phyloP scores from a whole-genome alignment of 164 flowering plant species.

The Kingdonia uniflora region DNA sequence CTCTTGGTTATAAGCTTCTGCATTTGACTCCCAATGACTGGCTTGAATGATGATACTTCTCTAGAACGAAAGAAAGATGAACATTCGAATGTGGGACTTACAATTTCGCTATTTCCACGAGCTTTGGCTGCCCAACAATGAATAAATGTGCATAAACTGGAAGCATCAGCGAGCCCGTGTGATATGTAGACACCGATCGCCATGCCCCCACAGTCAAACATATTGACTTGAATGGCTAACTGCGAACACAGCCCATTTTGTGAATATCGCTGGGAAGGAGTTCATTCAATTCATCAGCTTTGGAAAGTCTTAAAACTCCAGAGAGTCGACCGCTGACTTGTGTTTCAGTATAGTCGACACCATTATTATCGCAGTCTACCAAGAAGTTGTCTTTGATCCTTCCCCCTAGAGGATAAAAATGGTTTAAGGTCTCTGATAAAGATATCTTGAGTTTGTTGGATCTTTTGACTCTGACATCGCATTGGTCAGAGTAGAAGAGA shows the following conservation, averaged over 20 bases:
- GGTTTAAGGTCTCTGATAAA: too few relatives aligned
- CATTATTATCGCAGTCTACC: too few relatives aligned
- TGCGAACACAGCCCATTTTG: not conserved
- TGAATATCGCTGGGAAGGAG: too few relatives aligned
- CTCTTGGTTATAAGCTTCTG: slow-evolving; percentile 23
- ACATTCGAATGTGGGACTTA: slow-evolving; percentile 4
- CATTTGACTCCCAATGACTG: not conserved
- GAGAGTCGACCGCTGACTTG: too few relatives aligned
- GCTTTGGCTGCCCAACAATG: slow-evolving; percentile 17
- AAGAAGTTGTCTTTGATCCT: too few relatives aligned
- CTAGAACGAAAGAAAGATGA: slow-evolving; percentile 7
- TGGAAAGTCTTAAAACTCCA: too few relatives aligned
- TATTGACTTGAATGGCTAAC: slow-evolving; percentile 17
- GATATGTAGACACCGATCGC: slow-evolving; percentile 15
- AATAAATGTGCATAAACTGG: slow-evolving; percentile 8
- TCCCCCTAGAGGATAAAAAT: too few relatives aligned
- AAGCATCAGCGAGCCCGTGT: slow-evolving; percentile 18
- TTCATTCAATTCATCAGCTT: too few relatives aligned
- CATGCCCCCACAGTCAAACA: slow-evolving; percentile 22
- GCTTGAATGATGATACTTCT: not conserved
- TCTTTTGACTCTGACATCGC: too few relatives aligned
- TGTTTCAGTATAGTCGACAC: too few relatives aligned
- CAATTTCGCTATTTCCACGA: slow-evolving; percentile 1
- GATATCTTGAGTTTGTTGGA: too few relatives aligned
- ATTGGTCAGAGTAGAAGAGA: too few relatives aligned